phyloP scores from a whole-genome alignment of 1,139 yeast species.

The Geotrichum bryndzae region DNA sequence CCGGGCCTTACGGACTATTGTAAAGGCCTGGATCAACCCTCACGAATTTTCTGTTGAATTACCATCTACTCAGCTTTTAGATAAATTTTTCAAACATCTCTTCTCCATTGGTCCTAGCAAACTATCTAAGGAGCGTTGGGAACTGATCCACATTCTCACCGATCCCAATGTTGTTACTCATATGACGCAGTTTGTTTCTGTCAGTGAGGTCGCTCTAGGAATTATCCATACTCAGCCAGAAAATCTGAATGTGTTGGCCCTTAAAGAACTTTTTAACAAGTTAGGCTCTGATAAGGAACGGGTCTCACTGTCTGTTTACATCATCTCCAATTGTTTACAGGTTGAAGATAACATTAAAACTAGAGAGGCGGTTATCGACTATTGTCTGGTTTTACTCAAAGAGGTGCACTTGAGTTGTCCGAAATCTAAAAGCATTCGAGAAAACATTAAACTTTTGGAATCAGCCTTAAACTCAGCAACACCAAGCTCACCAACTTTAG shows the following conservation, averaged over 20 bases:
- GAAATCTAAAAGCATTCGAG: neutral
- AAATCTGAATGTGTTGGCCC: neutral
- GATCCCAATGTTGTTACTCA: conserved; percentile 7
- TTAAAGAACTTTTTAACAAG: neutral
- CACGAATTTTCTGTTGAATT: neutral
- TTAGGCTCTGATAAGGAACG: neutral
- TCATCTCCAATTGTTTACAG: conserved; percentile 2
- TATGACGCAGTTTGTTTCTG: conserved; percentile 4
- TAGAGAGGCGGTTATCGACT: conserved; percentile 1
- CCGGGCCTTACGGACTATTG: conserved; percentile 1
- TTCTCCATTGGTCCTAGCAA: neutral
- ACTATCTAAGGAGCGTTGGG: conserved; percentile 2
- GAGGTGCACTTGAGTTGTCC: neutral
- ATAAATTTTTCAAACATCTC: neutral
- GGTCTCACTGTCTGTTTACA: conserved; percentile 2
- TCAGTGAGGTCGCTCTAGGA: conserved; percentile 2
- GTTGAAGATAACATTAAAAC: neutral
- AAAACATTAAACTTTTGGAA: conserved; percentile 3
- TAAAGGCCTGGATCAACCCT: conserved; percentile 1
- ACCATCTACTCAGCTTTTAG: conserved; percentile 3
- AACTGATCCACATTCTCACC: neutral
- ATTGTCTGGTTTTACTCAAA: conserved; percentile 1
- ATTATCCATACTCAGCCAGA: conserved; percentile 1
- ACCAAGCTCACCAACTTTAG: neutral
- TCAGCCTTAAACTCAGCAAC: neutral